These are phyloP conservation scores for Petunia axillaris DNA, from an alignment of 257 asterid genomes.

Conservation along the genomic window DNA sequence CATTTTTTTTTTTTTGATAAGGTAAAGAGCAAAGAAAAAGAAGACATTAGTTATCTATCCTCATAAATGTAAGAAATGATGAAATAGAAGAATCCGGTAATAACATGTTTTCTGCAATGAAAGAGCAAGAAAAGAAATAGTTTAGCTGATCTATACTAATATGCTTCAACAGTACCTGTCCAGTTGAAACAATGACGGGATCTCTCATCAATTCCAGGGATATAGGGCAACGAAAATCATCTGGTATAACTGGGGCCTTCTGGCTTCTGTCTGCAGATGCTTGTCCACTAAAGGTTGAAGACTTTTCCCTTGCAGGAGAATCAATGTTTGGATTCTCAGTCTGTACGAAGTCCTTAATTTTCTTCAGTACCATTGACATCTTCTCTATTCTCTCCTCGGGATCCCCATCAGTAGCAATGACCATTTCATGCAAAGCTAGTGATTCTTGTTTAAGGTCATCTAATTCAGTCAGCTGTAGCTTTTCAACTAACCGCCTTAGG, in stretches of 20 bases:
- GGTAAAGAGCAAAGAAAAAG: too few relatives aligned
- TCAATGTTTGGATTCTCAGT: conserved; percentile 72
- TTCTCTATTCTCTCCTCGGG: conserved; percentile 90
- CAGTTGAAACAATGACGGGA: conserved; percentile 98
- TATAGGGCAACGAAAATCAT: conserved; percentile 97
- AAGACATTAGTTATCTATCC: neutral
- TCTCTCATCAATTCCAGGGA: conserved; percentile 94
- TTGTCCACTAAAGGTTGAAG: conserved; percentile 53
- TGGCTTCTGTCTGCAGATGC: conserved; percentile 46
- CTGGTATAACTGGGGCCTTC: conserved; percentile 77
- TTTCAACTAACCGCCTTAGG: conserved; percentile 71
- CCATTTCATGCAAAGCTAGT: conserved; percentile 97
- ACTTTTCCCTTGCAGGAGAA: conserved; percentile 47
- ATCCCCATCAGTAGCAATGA: conserved; percentile 82
- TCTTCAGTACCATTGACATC: conserved; percentile 93
- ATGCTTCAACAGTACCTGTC: conserved; percentile 68
- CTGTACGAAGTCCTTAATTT: conserved; percentile 90
- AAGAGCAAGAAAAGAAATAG: neutral
- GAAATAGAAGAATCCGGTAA: conserved; percentile 5
- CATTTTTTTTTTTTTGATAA: too few relatives aligned
- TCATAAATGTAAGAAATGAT: neutral
- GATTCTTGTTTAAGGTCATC: conserved; percentile 94
- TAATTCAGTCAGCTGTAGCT: conserved; percentile 76
- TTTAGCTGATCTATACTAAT: neutral
- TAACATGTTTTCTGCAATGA: neutral